Percentiles rank a stretch among this genome's conserved stretches.
Conservation (phyloP, 345 rosid genomes). For the Erucastrum elatum region DNA sequence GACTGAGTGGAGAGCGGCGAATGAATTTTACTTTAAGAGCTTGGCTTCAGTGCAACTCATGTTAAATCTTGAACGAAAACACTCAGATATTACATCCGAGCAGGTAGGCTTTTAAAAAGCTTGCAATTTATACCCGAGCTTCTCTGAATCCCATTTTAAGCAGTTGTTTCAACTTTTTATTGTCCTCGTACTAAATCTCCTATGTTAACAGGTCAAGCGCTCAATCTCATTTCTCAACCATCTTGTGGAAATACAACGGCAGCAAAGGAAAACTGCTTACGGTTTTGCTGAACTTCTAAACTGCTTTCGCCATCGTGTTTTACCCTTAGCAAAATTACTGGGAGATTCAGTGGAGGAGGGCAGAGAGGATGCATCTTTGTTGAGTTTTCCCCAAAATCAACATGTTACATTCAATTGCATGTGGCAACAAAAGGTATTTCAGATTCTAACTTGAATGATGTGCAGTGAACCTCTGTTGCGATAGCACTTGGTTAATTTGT, state of each 20-base stretch:
- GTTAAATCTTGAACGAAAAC: constrained; percentile 61
- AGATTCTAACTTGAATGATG: constrained; percentile 22
- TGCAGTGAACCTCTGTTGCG: constrained; percentile 16
- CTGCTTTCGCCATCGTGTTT: constrained; percentile 46
- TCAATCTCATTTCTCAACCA: constrained; percentile 77
- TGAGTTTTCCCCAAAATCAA: constrained; percentile 56
- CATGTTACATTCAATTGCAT: constrained; percentile 51
- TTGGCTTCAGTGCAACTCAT: constrained; percentile 69
- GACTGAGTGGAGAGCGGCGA: constrained; percentile 62
- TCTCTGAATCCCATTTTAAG: neutral
- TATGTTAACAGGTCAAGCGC: constrained; percentile 57
- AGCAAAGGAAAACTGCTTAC: constrained; percentile 67
- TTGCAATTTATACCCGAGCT: constrained; percentile 13
- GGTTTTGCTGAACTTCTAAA: constrained; percentile 52
- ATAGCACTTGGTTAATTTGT: constrained; percentile 22
- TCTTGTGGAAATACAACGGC: constrained; percentile 73
- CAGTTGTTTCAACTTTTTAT: constrained; percentile 18
- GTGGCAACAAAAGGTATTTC: constrained; percentile 83
- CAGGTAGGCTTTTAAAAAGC: constrained; percentile 52
- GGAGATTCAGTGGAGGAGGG: constrained; percentile 36
- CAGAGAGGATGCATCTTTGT: constrained; percentile 30
- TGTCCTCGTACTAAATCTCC: constrained; percentile 21
- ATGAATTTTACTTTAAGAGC: constrained; percentile 81
- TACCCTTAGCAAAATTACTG: constrained; percentile 46
- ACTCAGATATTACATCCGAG: constrained; percentile 70